phyloP scores from a whole-genome alignment of 805 yeast species.

The Kazachstania taianensis region DNA sequence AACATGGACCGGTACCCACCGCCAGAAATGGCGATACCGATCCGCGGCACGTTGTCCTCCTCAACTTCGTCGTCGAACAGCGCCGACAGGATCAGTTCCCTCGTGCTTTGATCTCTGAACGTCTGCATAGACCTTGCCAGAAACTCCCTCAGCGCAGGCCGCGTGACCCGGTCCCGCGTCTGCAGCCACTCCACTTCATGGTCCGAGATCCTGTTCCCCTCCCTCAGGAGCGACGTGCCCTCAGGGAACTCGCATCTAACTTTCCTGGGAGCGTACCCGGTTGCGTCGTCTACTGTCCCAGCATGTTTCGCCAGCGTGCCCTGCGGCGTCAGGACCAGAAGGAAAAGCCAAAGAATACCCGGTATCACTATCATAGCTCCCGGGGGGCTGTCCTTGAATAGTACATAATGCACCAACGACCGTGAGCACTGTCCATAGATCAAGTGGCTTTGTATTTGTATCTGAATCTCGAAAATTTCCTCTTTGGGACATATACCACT shows the following conservation, averaged over 20 bases:
- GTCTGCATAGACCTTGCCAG: conserved; percentile 32
- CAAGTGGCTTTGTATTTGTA: no score
- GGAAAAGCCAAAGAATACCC: no score
- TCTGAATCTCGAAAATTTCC: no score
- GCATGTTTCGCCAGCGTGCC: conserved; percentile 1
- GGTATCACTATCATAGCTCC: no score
- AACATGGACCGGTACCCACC: conserved; percentile 92
- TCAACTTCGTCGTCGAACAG: conserved; percentile 11
- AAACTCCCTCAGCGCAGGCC: conserved; percentile 36
- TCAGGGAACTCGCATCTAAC: conserved; percentile 2
- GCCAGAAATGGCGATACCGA: conserved; percentile 63
- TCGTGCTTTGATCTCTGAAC: neutral
- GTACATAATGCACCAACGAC: no score
- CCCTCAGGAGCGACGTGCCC: conserved; percentile 1
- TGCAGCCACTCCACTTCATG: conserved; percentile 44
- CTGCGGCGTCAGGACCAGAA: no score
- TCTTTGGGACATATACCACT: no score
- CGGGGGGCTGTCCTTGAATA: no score
- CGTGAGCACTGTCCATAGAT: no score
- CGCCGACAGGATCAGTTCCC: neutral
- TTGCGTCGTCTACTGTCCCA: conserved; percentile 3
- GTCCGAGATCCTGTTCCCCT: conserved; percentile 28
- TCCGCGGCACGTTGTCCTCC: conserved; percentile 29
- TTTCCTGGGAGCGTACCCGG: conserved; percentile 4
- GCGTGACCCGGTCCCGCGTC: conserved; percentile 36